Conservation (phyloP, 2,329 filamentous ascomycete species). For the Aspergillus ochraceoroseus region DNA sequence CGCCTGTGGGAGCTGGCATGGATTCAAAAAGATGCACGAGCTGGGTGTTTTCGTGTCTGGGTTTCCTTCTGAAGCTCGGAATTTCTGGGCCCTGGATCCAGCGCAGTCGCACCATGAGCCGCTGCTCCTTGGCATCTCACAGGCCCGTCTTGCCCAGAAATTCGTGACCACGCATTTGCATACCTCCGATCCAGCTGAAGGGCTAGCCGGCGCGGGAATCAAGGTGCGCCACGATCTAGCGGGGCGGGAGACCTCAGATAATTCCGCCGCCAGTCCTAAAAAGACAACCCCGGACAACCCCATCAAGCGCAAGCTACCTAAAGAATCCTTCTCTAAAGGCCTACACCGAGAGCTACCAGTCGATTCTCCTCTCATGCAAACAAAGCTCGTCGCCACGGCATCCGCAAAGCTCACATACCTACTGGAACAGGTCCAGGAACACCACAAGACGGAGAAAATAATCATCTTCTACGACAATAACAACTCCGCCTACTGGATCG, state of each 20-base stretch:
- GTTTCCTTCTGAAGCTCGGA: constrained; percentile 59
- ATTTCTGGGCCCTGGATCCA: constrained; percentile 63
- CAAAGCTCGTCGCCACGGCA: constrained; percentile 68
- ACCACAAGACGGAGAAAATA: constrained; percentile 73
- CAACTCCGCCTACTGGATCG: constrained; percentile 80
- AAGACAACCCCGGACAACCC: constrained; percentile 25
- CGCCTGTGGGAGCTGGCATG: constrained; percentile 58
- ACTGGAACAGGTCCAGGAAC: constrained; percentile 63
- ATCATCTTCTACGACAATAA: constrained; percentile 89
- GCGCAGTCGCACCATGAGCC: constrained; percentile 40
- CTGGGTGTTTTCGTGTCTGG: constrained; percentile 66
- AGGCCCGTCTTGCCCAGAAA: constrained; percentile 53
- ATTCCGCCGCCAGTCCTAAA: constrained; percentile 11
- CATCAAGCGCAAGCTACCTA: constrained; percentile 24
- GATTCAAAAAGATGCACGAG: constrained; percentile 67
- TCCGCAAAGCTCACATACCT: constrained; percentile 87
- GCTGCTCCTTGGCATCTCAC: constrained; percentile 54
- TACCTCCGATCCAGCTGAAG: constrained; percentile 36
- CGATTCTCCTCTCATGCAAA: constrained; percentile 53
- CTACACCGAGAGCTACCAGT: constrained; percentile 27
- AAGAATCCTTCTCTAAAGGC: constrained; percentile 31
- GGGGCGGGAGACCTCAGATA: constrained; percentile 20
- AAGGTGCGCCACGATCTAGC: constrained; percentile 31
- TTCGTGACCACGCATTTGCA: constrained; percentile 45
- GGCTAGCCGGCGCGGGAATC: constrained; percentile 42